Percentiles rank a stretch among this genome's conserved stretches.
phyloP scores from a whole-genome alignment of 768 basidiomycete genomes.

The Psilocybe subaeruginosa region DNA sequence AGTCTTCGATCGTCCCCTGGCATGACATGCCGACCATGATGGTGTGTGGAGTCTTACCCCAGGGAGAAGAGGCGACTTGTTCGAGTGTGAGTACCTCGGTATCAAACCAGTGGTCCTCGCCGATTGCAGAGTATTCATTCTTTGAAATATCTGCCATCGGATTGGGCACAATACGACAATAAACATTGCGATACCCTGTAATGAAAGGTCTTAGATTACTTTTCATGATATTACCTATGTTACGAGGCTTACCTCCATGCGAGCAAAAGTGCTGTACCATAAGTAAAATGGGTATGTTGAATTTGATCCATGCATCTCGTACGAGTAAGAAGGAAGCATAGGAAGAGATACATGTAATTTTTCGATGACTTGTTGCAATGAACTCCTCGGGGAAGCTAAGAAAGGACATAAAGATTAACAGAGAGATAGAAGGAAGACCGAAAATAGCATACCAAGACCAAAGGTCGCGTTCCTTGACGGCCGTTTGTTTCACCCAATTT shows the following conservation, averaged over 20 bases:
- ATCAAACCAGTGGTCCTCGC: too few species aligned
- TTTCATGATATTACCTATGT: background rate
- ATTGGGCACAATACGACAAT: too few species aligned
- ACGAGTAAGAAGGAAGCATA: background rate
- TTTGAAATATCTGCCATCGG: too few species aligned
- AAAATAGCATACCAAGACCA: too few species aligned
- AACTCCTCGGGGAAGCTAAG: background rate
- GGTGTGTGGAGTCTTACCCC: conserved; percentile 3
- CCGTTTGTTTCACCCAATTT: conserved; percentile 9
- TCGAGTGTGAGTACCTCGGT: background rate
- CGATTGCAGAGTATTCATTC: too few species aligned
- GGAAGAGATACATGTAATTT: too few species aligned
- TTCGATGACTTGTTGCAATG: background rate
- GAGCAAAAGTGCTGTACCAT: conserved; percentile 11
- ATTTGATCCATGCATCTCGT: conserved; percentile 4
- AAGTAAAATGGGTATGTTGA: conserved; percentile 4
- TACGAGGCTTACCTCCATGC: conserved; percentile 2
- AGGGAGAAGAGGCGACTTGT: background rate
- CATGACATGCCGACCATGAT: conserved; percentile 12
- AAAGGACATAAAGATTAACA: background rate
- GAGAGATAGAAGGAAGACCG: too few species aligned
- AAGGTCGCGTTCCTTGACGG: background rate
- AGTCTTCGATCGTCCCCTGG: conserved; percentile 10
- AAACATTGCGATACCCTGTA: too few species aligned
- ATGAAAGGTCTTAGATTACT: too few species aligned